Evolutionary conservation across 495 filamentous ascomycete species (phyloP), one percentile per base, ranked within the genome.

Genomic region (Penicilliopsis zonata): DNA sequence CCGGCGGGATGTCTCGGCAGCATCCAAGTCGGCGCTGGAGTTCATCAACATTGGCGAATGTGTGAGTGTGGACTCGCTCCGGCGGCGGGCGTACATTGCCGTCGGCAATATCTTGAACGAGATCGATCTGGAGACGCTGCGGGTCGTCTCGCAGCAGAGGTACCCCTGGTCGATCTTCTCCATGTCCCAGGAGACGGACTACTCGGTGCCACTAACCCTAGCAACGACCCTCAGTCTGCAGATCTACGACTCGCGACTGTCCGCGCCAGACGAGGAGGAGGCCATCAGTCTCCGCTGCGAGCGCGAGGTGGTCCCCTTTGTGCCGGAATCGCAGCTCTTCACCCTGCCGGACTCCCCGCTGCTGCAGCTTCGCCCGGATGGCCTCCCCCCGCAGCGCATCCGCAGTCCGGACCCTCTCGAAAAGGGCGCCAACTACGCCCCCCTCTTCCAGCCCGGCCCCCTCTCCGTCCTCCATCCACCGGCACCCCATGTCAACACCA

Each of bases 151-250:
- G 5, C 72, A 74, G 33, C 72, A 84, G 35, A 69, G 71, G 19
- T 94, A 83, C 44, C 80, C 85, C 0, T 92, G 78, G 65, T 74
- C 81, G 12, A 86, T 95, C 27, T 82, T 79, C 31, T 77, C 84
- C 2, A 57, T 96, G 22, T 94, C 88, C 1, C 72, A 84, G 35
- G 77, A 84, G 18, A 72, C 70, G 12, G 63, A 77, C 37, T 70
- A 71, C 8, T 64, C 59, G 1, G 69, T 77, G 2, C 88, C 88
- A 12, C 53, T 95, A 18, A 93, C 86, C 3, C 70, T 96, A 9
- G 88, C 86, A 1, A 94, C 87, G 4, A 82, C 76, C 27, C 62
- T 79, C 22, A 82, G 79, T 13, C 57, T 96, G 5, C 84, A 95
- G 45, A 74, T 95, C 16, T 74, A 94, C 44, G 88, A 96, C 46